Evolutionary conservation across 352 stramenopile genomes (phyloP), one percentile per base, ranked within the genome.

Genomic region (Globisporangium middletonii): DNA sequence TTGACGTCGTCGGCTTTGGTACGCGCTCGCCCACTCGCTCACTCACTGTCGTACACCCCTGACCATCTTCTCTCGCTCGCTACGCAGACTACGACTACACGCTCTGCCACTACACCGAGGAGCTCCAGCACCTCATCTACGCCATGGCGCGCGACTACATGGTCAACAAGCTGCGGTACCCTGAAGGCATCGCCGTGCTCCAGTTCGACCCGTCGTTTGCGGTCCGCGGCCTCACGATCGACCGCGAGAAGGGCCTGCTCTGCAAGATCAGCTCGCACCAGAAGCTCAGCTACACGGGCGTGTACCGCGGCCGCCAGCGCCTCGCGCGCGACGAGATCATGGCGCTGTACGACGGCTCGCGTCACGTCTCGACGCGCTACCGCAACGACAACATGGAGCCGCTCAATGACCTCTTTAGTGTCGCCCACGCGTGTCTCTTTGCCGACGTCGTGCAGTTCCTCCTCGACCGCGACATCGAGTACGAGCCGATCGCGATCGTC

Each of bases 241-340:
- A 98, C 60, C 89, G 80, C 50, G 88, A 98, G 61, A 96, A 92
- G 47, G 91, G 91, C 4, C 83, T 96, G 68, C 83, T 98, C 30
- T 97, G 88, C 67, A 96, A 98, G 68, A 86, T 98, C 57, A 96
- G 86, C 27, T 97, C 95, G 53, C 96, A 95, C 50, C 91, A 97
- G 71, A 97, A 97, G 58, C 79, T 97, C 18, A 85, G 72, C 30
- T 73, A 81, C 62, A 83, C 65, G 41, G 77, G 88, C 53, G 88
- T 90, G 12, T 94, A 85, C 55, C 77, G 95, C 50, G 93, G 93
- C 15, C 77, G 89, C 19, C 67, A 97, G 47, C 80, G 89, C 6
- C 84, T 98, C 16, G 78, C 82, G 13, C 74, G 79, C 0, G 69
- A 85, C 3, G 77, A 90, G 41, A 86, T 97, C 47, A 90, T 95